Base-by-base conservation (phyloP, 345 rosid species). In the Eucalyptus decipiens region DNA sequence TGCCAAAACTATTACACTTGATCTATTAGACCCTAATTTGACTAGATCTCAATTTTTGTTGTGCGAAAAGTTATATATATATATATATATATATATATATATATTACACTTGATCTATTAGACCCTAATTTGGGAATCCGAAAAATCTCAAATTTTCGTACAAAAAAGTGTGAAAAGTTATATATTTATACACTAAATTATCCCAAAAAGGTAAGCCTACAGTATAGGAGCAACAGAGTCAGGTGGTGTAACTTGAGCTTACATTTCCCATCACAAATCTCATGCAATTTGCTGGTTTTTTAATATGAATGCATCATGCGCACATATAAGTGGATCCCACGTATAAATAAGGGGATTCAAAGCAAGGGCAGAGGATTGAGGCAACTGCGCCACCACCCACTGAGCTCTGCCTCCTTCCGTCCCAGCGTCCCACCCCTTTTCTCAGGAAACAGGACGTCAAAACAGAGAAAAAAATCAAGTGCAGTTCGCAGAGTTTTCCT, bases 321-420 rank as follows among this genome's bases (percentile, higher is more conserved):
- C 52, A 50, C 52, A 50, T 50, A 50, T 50, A 50, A 6, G 52
- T 49, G 52, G 18, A 50, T 50, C 7, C 52, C 52, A 49, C 52
- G 52, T 19, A 12, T 60, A 28, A 11, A 8, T 2, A 17, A 16
- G 40, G 42, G 80, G 80, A 69, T 17, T 21, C 24, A 18, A 69
- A 34, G 80, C 58, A 87, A 50, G 30, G 86, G 88, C 85, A 80
- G 65, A 51, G 52, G 80, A 87, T 90, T 91, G 80, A 88, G 91
- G 91, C 91, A 50, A 89, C 93, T 91, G 58, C 26, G 5, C 93
- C 90, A 34, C 91, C 87, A 18, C 90, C 65, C 21, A 83, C 87
- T 4, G 32, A 30, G 30, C 88, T 54, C 88, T 60, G 30, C 3
- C 52, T 50, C 81, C 49, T 87, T 54, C 88, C 90, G 54, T 88